Conservation (phyloP, 2,329 filamentous ascomycete genomes). For the Aspergillus candidus region DNA sequence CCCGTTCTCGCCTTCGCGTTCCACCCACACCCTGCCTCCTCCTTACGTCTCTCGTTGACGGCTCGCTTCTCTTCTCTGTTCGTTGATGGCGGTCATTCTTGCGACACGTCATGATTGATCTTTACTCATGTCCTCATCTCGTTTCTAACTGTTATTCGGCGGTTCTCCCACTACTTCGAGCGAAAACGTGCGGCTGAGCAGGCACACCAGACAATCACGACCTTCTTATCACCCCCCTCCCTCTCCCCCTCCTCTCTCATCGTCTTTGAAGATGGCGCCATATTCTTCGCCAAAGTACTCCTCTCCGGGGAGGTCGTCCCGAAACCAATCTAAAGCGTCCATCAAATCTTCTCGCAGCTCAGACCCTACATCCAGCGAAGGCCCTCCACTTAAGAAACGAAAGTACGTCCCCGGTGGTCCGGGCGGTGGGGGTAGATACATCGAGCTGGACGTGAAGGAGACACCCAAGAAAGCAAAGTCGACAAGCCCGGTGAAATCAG, state of each 20-base stretch:
- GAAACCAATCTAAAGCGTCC: slow-evolving; percentile 26
- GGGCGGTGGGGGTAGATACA: slow-evolving; percentile 76
- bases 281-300: slow-evolving; percentile 22
- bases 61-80: neutral
- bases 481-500: too few relatives aligned
- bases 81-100: neutral
- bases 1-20: slow-evolving; percentile 10
- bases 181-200: slow-evolving; percentile 13
- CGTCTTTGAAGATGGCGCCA: slow-evolving; percentile 25
- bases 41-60: neutral
- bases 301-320: slow-evolving; percentile 22
- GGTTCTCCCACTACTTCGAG: slow-evolving; percentile 3
- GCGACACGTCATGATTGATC: slow-evolving; percentile 10
- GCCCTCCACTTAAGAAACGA: slow-evolving; percentile 63
- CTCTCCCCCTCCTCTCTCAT: neutral
- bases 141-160: slow-evolving; percentile 6
- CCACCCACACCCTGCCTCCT: neutral
- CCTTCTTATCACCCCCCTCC: neutral
- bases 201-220: slow-evolving; percentile 1
- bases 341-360: slow-evolving; percentile 26
- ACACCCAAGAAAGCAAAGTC: slow-evolving; percentile 28
- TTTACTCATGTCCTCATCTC: neutral
- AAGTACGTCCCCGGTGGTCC: slow-evolving; percentile 82
- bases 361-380: slow-evolving; percentile 33
- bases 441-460: slow-evolving; percentile 64